These are phyloP conservation scores for Fusarium praegraminearum DNA, from an alignment of 2,329 filamentous ascomycete species.

Conservation along the genomic window DNA sequence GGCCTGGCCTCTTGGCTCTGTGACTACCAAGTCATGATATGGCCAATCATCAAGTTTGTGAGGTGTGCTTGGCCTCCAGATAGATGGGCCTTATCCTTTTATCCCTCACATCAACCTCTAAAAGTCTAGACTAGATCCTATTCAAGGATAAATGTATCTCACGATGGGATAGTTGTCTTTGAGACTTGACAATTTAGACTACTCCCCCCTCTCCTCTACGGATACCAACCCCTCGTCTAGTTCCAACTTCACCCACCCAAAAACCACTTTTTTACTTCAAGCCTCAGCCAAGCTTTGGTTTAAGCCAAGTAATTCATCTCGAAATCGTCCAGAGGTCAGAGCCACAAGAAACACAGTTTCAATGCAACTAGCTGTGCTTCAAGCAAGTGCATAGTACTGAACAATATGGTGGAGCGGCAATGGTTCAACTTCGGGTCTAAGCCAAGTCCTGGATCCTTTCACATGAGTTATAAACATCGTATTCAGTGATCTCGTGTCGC, in stretches of 20 bases:
- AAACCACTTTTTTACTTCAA: conserved; percentile 4
- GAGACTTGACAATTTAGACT: neutral
- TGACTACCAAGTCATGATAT: neutral
- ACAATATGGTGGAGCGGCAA: conserved; percentile 13
- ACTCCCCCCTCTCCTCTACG: conserved; percentile 3
- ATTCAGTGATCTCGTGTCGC: conserved; percentile 45
- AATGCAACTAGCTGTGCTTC: neutral
- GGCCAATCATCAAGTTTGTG: conserved; percentile 28
- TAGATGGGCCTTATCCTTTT: conserved; percentile 2
- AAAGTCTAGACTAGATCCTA: neutral
- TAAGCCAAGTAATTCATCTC: neutral
- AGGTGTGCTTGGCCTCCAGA: conserved; percentile 25
- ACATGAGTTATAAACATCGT: conserved; percentile 34
- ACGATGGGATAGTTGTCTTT: neutral
- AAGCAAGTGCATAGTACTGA: conserved; percentile 8
- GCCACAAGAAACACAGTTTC: conserved; percentile 9
- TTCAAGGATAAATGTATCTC: neutral
- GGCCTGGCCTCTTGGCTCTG: neutral
- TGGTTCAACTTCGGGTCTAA: conserved; percentile 1
- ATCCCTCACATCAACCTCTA: conserved; percentile 6
- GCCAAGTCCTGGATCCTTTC: conserved; percentile 24
- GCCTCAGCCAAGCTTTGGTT: conserved; percentile 13
- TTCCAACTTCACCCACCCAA: neutral
- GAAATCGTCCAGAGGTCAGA: conserved; percentile 1
- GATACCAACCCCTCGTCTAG: neutral